Evolutionary conservation across 2,329 filamentous ascomycete genomes (phyloP), one percentile per base, ranked within the genome.

Genomic region (Colletotrichum horii): DNA sequence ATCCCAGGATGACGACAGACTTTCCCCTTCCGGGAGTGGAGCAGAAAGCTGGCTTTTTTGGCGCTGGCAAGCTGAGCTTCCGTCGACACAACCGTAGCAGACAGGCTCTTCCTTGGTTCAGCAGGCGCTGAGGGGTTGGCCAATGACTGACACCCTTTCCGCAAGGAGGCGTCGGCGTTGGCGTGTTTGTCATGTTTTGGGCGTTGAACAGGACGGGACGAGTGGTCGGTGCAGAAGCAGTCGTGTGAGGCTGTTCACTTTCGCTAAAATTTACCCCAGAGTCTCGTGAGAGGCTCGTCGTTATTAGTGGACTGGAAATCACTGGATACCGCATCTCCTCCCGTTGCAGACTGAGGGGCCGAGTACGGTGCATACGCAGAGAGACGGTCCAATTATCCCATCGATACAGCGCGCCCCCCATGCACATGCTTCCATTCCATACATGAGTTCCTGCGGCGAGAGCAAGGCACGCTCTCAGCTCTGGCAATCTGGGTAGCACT

Each of bases 1-100:
- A 75, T 75, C 74, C 74, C 11, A 26, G 74, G 74, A 75, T 75
- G 74, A 75, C 74, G 74, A 69, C 74, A 75, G 70, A 69, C 62
- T 74, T 75, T 75, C 70, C 73, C 34, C 70, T 75, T 75, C 58
- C 65, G 73, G 73, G 70, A 58, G 74, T 74, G 74, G 74, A 75
- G 70, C 58, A n/a, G 28, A 73, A 64, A 73, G 70, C 43, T 68
- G 70, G 58, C 56, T 73, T 66, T 38, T 66, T 66, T 34, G 73
- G 60, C 52, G 52, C 55, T 64, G 56, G 70, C 52, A 26, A 75
- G 64, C 64, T 68, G 73, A 64, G 56, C 32, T 34, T 55, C 43
- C 19, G 61, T 43, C 34, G 43, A 73, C 34, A 30, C 64, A n/a
- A 69, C 56, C 62, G 64, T 36, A 28, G 70, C 70, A 48, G 55